Evolutionary conservation across 257 asterid genomes (phyloP).

Genomic region (Capsicum baccatum): DNA sequence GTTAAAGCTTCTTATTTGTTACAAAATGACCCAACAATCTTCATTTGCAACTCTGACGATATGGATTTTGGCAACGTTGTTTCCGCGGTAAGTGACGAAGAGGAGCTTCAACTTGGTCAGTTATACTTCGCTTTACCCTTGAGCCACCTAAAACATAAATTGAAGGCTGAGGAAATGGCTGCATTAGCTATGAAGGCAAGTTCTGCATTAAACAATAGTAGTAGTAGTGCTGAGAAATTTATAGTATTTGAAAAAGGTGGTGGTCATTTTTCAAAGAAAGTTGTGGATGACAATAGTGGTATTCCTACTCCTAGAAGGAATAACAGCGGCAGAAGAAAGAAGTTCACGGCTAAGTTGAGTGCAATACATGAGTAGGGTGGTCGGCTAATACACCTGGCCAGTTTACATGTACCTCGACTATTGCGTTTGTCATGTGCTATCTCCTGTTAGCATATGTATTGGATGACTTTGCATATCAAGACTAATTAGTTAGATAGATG

Average conservation of each 20-base stretch:
- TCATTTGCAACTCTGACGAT: slow-evolving; percentile 87
- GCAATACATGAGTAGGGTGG: slow-evolving; percentile 78
- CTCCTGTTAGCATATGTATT: neutral
- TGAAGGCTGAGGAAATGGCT: slow-evolving; percentile 91
- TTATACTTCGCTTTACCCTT: slow-evolving; percentile 82
- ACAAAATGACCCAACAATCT: slow-evolving; percentile 67
- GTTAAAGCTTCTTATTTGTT: slow-evolving; percentile 71
- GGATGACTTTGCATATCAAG: neutral
- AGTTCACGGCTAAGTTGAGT: slow-evolving; percentile 52
- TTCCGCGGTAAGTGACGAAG: slow-evolving; percentile 71
- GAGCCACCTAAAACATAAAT: slow-evolving; percentile 56
- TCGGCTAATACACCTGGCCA: slow-evolving; percentile 25
- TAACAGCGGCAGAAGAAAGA: slow-evolving; percentile 45
- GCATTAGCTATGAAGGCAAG: slow-evolving; percentile 98
- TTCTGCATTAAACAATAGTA: slow-evolving; percentile 66
- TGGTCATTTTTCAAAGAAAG: neutral
- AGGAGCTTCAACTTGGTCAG: slow-evolving; percentile 82
- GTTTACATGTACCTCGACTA: neutral
- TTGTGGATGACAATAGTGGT: slow-evolving; percentile 16
- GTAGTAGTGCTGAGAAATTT: slow-evolving; percentile 53
- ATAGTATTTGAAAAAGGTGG: slow-evolving; percentile 35
- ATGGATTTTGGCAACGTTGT: slow-evolving; percentile 86
- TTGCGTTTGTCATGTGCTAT: neutral
- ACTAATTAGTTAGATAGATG: neutral
- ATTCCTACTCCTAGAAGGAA: slow-evolving; percentile 26